Evolutionary conservation across 2,329 filamentous ascomycete genomes (phyloP).

Genomic region (Exophiala sideris): DNA sequence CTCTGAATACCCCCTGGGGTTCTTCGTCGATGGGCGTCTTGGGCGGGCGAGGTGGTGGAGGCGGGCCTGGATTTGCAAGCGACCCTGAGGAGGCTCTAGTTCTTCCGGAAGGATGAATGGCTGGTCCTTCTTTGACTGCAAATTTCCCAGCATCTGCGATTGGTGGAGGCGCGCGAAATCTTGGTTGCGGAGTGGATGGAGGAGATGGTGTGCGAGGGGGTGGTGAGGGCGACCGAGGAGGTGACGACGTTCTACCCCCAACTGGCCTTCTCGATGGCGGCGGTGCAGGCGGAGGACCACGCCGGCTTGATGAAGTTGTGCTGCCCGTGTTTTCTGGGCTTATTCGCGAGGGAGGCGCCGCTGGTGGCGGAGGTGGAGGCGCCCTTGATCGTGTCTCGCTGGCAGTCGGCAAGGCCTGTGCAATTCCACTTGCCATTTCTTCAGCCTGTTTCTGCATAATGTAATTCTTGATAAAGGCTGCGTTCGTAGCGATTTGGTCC

Average conservation of each 20-base stretch:
- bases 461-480: conserved; percentile 66
- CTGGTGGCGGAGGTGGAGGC: conserved; percentile 56
- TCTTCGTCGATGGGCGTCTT: conserved; percentile 69
- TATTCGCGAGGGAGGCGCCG: conserved; percentile 50
- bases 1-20: conserved; percentile 61
- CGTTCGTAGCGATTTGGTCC: conserved; percentile 64
- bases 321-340: conserved; percentile 62
- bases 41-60: conserved; percentile 65
- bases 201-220: conserved; percentile 71
- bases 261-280: conserved; percentile 48
- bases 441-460: conserved; percentile 61
- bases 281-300: conserved; percentile 61
- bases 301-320: conserved; percentile 44
- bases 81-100: conserved; percentile 49
- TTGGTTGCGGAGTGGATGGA: conserved; percentile 59
- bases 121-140: conserved; percentile 54
- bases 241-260: conserved; percentile 44
- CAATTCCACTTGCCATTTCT: conserved; percentile 38
- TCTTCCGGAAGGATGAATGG: conserved; percentile 46
- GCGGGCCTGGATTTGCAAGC: conserved; percentile 56
- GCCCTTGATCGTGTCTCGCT: conserved; percentile 37
- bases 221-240: conserved; percentile 49
- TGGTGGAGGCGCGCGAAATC: conserved; percentile 82
- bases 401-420: conserved; percentile 37
- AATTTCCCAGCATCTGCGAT: conserved; percentile 87